Base-by-base conservation (phyloP, 164 flowering plant genomes). In the Pachysandra terminalis region DNA sequence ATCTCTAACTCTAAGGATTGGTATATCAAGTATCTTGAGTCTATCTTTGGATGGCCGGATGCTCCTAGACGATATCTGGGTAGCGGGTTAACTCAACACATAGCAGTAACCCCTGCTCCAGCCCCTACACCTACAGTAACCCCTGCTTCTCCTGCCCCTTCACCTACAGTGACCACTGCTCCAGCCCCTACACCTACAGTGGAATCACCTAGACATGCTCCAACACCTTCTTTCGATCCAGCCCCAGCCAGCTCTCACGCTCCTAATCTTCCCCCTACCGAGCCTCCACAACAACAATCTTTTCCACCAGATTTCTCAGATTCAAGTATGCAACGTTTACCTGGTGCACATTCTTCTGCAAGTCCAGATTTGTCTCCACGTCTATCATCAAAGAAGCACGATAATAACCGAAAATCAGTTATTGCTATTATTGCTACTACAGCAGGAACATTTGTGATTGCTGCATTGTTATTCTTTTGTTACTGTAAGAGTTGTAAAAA, bases 381-480 rank as follows among this genome's bases (percentile, higher is more conserved):
- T 56, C 48, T 12, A 32, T 41, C 66, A 28, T 27, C 73, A 52
- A 70, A 70, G 24, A 62, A 73, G 59, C 48, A 69, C n/a, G n/a
- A n/a, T 15, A 55, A 32, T 23, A 73, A 59, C 59, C 58, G 72
- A 61, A 75, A 48, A 61, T 35, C 83, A 63, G 74, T 93, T 66
- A 56, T 86, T 79, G 93, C 90, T 59, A 88, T 88, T 65, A 84
- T 68, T 68, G 84, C 83, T 53, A 91, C 97, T 67, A 96, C 97
- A 45, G 68, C 73, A 14, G 90, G 81, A 35, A 83, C 97, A 45
- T 84, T 88, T 70, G 26, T 75, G 32, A 28, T 82, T 75, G 87
- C 81, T 59, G 77, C 78, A 53, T 27, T 89, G 63, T 72, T 87
- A 53, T 84, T 88, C 61, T 63, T 70, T 19, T 93, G 86, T 79